Conservation (phyloP, 2,329 filamentous ascomycete species). For the Coniochaeta sp. region DNA sequence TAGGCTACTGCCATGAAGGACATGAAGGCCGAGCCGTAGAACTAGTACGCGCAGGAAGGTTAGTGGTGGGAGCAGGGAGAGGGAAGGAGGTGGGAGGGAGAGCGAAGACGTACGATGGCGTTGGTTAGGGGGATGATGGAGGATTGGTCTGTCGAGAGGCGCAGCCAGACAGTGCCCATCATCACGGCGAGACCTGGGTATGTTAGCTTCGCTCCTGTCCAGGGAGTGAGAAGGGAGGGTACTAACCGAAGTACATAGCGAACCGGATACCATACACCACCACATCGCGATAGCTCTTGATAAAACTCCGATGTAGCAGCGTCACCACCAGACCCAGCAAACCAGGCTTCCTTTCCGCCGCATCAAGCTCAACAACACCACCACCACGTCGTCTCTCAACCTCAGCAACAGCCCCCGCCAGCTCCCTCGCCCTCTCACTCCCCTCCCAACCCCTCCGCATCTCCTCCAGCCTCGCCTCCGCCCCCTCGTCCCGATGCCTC, state of each 20-base stretch:
- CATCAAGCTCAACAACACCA: conserved; percentile 13
- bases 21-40: conserved; percentile 70
- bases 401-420: conserved; percentile 16
- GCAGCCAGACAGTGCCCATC: conserved; percentile 84
- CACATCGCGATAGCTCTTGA: conserved; percentile 79
- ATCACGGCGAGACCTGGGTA: conserved; percentile 61
- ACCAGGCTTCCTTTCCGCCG: conserved; percentile 31
- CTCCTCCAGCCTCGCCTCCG: conserved; percentile 38
- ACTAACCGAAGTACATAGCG: conserved; percentile 66
- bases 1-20: conserved; percentile 81
- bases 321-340: conserved; percentile 48
- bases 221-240: conserved; percentile 3
- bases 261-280: conserved; percentile 78
- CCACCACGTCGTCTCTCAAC: conserved; percentile 19
- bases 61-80: conserved; percentile 1
- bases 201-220: neutral
- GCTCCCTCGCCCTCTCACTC: conserved; percentile 26
- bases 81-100: neutral
- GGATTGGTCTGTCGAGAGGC: conserved; percentile 58
- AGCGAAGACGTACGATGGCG: conserved; percentile 44
- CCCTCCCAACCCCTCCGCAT: conserved; percentile 50
- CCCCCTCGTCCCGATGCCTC: conserved; percentile 37
- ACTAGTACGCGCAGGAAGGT: conserved; percentile 27
- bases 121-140: conserved; percentile 80
- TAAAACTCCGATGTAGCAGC: conserved; percentile 69